Evolutionary conservation across 495 filamentous ascomycete genomes (phyloP), one percentile per base, ranked within the genome.

Genomic region (Penicillium bovifimosum): DNA sequence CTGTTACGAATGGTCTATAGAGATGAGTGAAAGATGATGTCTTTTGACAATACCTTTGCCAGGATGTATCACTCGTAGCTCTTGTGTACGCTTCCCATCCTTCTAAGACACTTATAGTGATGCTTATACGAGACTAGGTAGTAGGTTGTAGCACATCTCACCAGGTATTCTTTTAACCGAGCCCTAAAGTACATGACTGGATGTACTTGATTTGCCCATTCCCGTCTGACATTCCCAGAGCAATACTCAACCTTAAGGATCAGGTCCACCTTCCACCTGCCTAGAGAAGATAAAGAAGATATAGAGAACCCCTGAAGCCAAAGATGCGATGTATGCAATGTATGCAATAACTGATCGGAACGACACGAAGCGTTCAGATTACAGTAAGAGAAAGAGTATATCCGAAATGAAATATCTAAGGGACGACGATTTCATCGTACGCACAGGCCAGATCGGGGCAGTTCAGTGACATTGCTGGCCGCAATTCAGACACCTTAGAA

Each of bases 1-100:
- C 62, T 67, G 74, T 77, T 73, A 76, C 69, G 74, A 69, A 67
- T 70, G 68, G 68, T 67, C 64, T 76, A 69, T 70, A 71, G 67
- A 75, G 67, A 64, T 68, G 64, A 67, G 65, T 64, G 59, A 62
- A 65, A 62, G 48, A 64, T 60, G 58, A 60, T 62, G 52, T 61
- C 61, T 60, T 44, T 40, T 35, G 26, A 42, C 38, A 41, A 33
- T 33, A 33, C 16, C 17, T 39, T 9, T 20, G 10, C 14, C 4
- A 39, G 36, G 20, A 24, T 24, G 20, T 24, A 24, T 24, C 4
- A 24, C 20, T 24, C 4, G 20, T 24, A 24, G 20, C 20, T 24
- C 20, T 24, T 24, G 20, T 4, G 20, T 24, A 24, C 20, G 2
- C 2, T 24, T 24, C 20, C 4, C 20, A 4, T 24, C 4, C 20